Evolutionary conservation across 2,329 filamentous ascomycete species (phyloP), one percentile per base, ranked within the genome.

Genomic region (Talaromyces sp.): DNA sequence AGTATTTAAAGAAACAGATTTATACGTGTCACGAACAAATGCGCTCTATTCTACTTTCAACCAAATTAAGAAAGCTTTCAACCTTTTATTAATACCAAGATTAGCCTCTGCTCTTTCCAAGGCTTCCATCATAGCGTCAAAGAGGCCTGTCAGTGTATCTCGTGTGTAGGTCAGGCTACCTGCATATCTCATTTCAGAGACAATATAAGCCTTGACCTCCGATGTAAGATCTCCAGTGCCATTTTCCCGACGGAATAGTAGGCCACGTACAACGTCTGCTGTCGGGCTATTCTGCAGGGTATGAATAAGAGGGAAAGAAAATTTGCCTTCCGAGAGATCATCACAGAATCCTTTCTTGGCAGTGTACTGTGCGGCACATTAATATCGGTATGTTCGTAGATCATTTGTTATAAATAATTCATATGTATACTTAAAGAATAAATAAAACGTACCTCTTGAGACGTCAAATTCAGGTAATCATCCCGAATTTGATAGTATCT

Each of bases 251-350:
- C 33, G 30, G 23, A 57, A 57, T 16, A 57, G 27, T 28, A 57
- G 27, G 9, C 55, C 34, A 23, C 34, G 55, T n/a, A 9, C 72
- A 61, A 40, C 36, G 30, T 10, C 3, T 23, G 9, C 50, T 33
- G 4, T 60, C 30, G 14, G 61, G 54, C 28, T 31, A 33, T 58
- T 42, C 23, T 58, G 34, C 14, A 58, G 42, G 16, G 33, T n/a
- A 16, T 64, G 63, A 47, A 67, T 60, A 5, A 68, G 44, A 5
- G 74, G 69, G n/a, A 78, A 70, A 0, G 75, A 77, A 63, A 70
- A 73, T 65, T 81, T 80, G 0, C 78, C 77, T 64, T 80, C 77
- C 28, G 75, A 73, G 0, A 80, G 66, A 60, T 80, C 78, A 42
- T 79, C 77, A 60, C 72, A 75, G 60, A 77, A 76, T 0, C 78